Conservation (phyloP, 306 rosid genomes). For the Trifolium repens region DNA sequence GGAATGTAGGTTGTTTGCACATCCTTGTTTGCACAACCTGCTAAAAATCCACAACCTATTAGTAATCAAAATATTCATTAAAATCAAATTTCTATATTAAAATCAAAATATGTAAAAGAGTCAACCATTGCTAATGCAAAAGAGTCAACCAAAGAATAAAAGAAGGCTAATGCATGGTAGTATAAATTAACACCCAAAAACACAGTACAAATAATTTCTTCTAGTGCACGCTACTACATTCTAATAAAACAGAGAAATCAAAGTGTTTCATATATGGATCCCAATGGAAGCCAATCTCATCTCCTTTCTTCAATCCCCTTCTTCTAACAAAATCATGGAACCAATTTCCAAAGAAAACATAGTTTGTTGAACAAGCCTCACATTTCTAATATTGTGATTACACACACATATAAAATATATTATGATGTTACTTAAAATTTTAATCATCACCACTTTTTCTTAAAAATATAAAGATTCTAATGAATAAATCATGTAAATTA, state of each 20-base stretch:
- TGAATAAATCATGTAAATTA: too few relatives aligned
- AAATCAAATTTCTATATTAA: too few relatives aligned
- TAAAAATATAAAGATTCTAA: background rate
- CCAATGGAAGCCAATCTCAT: constrained; percentile 22
- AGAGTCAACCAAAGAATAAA: too few relatives aligned
- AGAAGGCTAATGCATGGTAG: background rate
- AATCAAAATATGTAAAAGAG: too few relatives aligned
- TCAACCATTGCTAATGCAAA: too few relatives aligned
- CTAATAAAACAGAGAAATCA: too few relatives aligned
- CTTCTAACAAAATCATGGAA: background rate
- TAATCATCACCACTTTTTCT: background rate
- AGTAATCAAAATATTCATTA: too few relatives aligned
- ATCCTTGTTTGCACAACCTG: too few relatives aligned
- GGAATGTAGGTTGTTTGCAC: too few relatives aligned
- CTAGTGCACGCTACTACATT: too few relatives aligned
- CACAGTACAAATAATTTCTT: background rate
- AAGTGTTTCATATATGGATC: constrained; percentile 11
- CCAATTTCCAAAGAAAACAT: constrained; percentile 17
- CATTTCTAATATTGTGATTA: constrained; percentile 4
- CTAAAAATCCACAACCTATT: too few relatives aligned
- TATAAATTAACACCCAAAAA: too few relatives aligned
- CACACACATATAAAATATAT: background rate
- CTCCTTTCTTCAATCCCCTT: constrained; percentile 19
- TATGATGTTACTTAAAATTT: background rate
- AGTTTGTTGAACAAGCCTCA: background rate